A percentile compares a stretch with the other conserved stretches of the same genome.
Conservation (phyloP, 805 yeast species). For the Candida vartiovaarae region DNA sequence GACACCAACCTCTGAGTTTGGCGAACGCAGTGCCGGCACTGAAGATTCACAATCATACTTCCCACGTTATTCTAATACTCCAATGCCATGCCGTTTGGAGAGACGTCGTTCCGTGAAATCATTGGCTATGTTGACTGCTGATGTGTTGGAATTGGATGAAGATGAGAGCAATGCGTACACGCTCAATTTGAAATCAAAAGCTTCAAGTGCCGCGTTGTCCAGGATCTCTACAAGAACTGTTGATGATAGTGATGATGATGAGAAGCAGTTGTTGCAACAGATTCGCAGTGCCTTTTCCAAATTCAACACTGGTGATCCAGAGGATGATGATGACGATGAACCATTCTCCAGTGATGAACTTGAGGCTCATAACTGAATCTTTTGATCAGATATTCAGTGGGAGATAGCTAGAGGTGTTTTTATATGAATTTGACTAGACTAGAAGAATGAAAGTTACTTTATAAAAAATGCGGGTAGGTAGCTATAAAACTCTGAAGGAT, state of each 20-base stretch:
- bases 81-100: conserved; percentile 45
- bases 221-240: conserved; percentile 8
- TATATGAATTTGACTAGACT: no score
- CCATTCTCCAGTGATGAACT: conserved; percentile 49
- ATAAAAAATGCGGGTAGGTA: not conserved
- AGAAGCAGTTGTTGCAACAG: conserved; percentile 29
- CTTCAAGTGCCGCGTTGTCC: conserved; percentile 13
- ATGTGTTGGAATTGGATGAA: conserved; percentile 58
- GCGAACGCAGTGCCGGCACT: not conserved
- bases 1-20: conserved; percentile 9
- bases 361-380: conserved; percentile 34
- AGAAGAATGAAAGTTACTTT: not conserved
- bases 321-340: conserved; percentile 25
- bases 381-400: no score
- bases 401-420: not conserved
- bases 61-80: conserved; percentile 25
- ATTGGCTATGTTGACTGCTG: conserved; percentile 57
- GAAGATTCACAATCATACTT: conserved; percentile 13
- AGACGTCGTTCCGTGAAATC: conserved; percentile 76
- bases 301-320: conserved; percentile 13
- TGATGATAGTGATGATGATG: conserved; percentile 20
- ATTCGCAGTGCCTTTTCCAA: conserved; percentile 37
- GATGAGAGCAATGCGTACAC: conserved; percentile 40
- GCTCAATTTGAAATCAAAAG: conserved; percentile 15
- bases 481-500: not conserved